Evolutionary conservation across 495 filamentous ascomycete genomes (phyloP).

Genomic region (Penicillium riverlandense): DNA sequence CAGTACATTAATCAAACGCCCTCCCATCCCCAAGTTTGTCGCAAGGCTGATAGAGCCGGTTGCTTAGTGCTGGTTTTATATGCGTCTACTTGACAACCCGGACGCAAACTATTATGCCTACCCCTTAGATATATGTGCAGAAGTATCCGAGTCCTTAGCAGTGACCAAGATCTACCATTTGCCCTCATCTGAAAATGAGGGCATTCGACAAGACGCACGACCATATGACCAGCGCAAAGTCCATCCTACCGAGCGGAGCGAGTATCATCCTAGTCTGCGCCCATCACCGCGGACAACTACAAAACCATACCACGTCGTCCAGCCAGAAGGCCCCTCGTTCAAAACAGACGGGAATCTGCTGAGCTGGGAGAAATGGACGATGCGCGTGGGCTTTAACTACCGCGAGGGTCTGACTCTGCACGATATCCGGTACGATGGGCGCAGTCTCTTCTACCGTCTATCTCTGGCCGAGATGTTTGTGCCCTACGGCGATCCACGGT

Average conservation of each 20-base stretch:
- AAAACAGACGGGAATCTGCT: constrained; percentile 31
- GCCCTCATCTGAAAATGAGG: constrained; percentile 26
- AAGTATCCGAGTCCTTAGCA: constrained; percentile 52
- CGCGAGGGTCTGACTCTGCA: constrained; percentile 58
- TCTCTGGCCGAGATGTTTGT: constrained; percentile 73
- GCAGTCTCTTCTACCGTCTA: constrained; percentile 62
- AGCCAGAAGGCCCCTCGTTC: constrained; percentile 76
- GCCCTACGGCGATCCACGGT: constrained; percentile 54
- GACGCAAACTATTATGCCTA: constrained; percentile 70
- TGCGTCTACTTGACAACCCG: constrained; percentile 13
- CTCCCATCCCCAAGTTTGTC: no score
- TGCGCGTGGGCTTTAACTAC: constrained; percentile 57
- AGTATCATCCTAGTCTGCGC: constrained; percentile 57
- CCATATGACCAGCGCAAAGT: constrained; percentile 25
- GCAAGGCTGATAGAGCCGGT: not conserved
- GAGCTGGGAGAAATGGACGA: constrained; percentile 60
- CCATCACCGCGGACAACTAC: constrained; percentile 45
- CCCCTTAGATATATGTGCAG: constrained; percentile 61
- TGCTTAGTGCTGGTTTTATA: constrained; percentile 26
- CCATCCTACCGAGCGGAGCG: constrained; percentile 43
- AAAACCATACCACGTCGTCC: constrained; percentile 68
- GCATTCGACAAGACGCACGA: not conserved
- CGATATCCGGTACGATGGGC: constrained; percentile 59
- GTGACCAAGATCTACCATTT: constrained; percentile 42
- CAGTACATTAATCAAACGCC: not conserved